Conservation (phyloP, 2,329 filamentous ascomycete species). For the Incumbomyces delicatus region DNA sequence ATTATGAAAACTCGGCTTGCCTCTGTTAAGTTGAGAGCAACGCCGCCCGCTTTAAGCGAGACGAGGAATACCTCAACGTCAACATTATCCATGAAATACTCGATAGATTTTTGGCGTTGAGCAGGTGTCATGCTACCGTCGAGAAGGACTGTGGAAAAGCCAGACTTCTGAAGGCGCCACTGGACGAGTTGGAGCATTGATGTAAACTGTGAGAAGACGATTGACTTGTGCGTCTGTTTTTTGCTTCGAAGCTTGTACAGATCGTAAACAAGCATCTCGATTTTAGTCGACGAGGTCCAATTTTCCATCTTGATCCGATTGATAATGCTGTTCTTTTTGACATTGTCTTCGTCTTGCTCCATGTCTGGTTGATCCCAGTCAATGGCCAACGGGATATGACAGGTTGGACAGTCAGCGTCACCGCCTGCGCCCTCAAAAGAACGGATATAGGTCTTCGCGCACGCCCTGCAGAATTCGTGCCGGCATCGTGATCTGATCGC, state of each 20-base stretch:
- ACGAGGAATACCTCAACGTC: conserved; percentile 95
- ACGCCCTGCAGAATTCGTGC: conserved; percentile 82
- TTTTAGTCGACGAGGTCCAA: conserved; percentile 97
- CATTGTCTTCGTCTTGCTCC: conserved; percentile 73
- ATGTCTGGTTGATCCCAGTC: conserved; percentile 93
- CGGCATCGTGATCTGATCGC: conserved; percentile 84
- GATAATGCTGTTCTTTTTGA: conserved; percentile 96
- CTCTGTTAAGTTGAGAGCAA: conserved; percentile 90
- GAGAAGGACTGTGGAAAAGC: conserved; percentile 95
- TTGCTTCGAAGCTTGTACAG: conserved; percentile 84
- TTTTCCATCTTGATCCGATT: conserved; percentile 98
- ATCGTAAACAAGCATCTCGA: conserved; percentile 90
- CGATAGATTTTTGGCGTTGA: conserved; percentile 85
- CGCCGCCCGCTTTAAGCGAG: conserved; percentile 89
- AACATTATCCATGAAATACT: conserved; percentile 91
- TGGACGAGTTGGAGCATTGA: conserved; percentile 96
- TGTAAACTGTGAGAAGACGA: conserved; percentile 95
- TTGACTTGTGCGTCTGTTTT: conserved; percentile 89
- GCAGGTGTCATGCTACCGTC: conserved; percentile 95
- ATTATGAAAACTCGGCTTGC: conserved; percentile 92
- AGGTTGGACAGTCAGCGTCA: conserved; percentile 64
- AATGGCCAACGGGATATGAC: conserved; percentile 80
- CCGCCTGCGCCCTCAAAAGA: conserved; percentile 55
- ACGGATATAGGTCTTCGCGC: conserved; percentile 68
- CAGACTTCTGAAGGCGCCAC: conserved; percentile 91